Conservation (phyloP, 2,329 filamentous ascomycete genomes). For the Metarhizium rileyi region DNA sequence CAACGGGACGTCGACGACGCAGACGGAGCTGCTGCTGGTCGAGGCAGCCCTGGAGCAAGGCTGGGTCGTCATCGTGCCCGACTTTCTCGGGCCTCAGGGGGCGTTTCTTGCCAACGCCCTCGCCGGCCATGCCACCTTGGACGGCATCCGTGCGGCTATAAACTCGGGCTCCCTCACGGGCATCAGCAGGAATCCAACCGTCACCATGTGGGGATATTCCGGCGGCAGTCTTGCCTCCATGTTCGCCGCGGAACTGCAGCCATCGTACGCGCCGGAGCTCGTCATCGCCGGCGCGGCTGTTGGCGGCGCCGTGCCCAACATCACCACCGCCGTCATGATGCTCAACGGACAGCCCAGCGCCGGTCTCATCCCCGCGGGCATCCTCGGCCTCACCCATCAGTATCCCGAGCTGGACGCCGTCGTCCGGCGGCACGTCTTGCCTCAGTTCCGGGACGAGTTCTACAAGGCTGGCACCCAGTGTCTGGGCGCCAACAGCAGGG, state of each 20-base stretch:
- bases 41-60: slow-evolving; percentile 26
- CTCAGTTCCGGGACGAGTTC: slow-evolving; percentile 18
- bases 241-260: slow-evolving; percentile 18
- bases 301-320: slow-evolving; percentile 15
- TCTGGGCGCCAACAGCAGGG: slow-evolving; percentile 13
- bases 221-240: slow-evolving; percentile 14
- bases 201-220: slow-evolving; percentile 34
- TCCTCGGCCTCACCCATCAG: slow-evolving; percentile 14
- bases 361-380: slow-evolving; percentile 14
- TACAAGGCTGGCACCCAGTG: slow-evolving; percentile 17
- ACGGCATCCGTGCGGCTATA: slow-evolving; percentile 32
- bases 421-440: slow-evolving; percentile 11
- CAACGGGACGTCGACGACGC: slow-evolving; percentile 22
- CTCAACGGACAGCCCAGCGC: slow-evolving; percentile 11
- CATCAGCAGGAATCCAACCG: slow-evolving; percentile 20
- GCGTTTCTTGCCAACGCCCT: slow-evolving; percentile 31
- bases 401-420: slow-evolving; percentile 10
- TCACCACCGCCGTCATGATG: slow-evolving; percentile 8
- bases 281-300: slow-evolving; percentile 15
- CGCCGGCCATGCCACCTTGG: slow-evolving; percentile 31
- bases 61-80: slow-evolving; percentile 39
- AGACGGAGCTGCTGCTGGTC: slow-evolving; percentile 14
- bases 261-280: slow-evolving; percentile 16
- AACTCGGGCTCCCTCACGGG: slow-evolving; percentile 17
- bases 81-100: slow-evolving; percentile 34